These are phyloP conservation scores for Geotrichum ghanense DNA, from an alignment of 805 yeast species.

Conservation along the genomic window DNA sequence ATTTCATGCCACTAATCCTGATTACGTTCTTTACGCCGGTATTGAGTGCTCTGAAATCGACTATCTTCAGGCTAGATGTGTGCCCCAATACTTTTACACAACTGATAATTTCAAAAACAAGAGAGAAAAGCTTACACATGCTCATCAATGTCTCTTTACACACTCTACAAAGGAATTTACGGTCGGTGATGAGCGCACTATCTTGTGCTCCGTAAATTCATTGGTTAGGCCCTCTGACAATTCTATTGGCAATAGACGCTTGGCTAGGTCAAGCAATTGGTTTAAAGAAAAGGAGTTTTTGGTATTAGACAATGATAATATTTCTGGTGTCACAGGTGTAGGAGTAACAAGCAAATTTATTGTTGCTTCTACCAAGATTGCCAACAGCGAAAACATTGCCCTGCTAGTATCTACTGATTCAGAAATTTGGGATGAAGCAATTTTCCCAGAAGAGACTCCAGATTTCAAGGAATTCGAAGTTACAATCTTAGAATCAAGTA, in stretches of 20 bases:
- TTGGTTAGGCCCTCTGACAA: constrained; percentile 27
- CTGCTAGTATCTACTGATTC: constrained; percentile 28
- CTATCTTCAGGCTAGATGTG: constrained; percentile 23
- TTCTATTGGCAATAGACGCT: constrained; percentile 23
- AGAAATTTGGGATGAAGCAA: constrained; percentile 24
- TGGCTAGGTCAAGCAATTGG: constrained; percentile 35
- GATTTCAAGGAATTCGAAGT: constrained; percentile 17
- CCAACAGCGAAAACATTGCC: constrained; percentile 14
- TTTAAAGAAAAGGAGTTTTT: constrained; percentile 28
- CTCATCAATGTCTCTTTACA: constrained; percentile 19
- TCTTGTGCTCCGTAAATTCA: constrained; percentile 33
- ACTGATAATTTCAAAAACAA: constrained; percentile 31
- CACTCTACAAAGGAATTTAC: constrained; percentile 17
- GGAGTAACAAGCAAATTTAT: constrained; percentile 28
- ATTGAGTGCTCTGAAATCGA: constrained; percentile 25
- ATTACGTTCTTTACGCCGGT: constrained; percentile 30
- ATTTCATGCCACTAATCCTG: constrained; percentile 31
- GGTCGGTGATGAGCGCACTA: constrained; percentile 22
- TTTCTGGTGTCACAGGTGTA: constrained; percentile 24
- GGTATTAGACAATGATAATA: constrained; percentile 21
- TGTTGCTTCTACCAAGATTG: constrained; percentile 26
- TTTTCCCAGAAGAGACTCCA: constrained; percentile 21
- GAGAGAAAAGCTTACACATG: constrained; percentile 24
- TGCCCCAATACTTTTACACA: constrained; percentile 31
- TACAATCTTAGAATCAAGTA: constrained; percentile 29